Base-by-base conservation (phyloP, 176 grass and related monocot species). In the Secale cereale region DNA sequence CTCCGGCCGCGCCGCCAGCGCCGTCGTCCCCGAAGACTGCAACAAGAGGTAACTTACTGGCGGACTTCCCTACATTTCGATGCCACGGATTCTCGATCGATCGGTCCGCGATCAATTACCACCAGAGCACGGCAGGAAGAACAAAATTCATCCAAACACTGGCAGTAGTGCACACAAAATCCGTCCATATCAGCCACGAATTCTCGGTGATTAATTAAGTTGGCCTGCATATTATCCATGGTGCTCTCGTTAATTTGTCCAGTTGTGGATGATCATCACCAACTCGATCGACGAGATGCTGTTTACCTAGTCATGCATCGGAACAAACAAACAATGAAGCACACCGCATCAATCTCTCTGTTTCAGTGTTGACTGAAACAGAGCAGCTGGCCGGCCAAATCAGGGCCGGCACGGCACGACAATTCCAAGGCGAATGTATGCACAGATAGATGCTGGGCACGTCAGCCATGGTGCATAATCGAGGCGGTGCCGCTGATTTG, bases 21-120 rank as follows among this genome's bases (percentile, higher is more conserved):
- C 7, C 48, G 43, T 76, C 68, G 17, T 75, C 74, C 20, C 37
- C 29, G 80, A 80, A 2, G 87, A 91, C 16, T 85, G 72, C 89
- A 78, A 48, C 48, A 84, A 89, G 77, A 87, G 92, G 92, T 94
- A 85, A 70, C 4, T 7, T 7, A 36, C 35, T 36, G 35, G 35
- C 35, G 36, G 7, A 37, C 36, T 37, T 16, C 63, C 27, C 52
- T 10, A 16, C 37, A 19, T 68, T 60, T n/a, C 19, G 15, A 48
- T 36, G 22, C 14, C 14, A 32, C 8, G 57, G 57, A 37, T 22
- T 41, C 45, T 65, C 0, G 46, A 46, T 76, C 3, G 22, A 59
- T 85, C 7, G 19, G 46, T 17, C 29, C 57, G 61, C 15, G 17
- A n/a, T 65, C 16, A 81, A 25, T 29, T 25, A 45, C 27, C 16